Conservation (phyloP, 495 filamentous ascomycete genomes). For the Xylaria flabelliformis region DNA sequence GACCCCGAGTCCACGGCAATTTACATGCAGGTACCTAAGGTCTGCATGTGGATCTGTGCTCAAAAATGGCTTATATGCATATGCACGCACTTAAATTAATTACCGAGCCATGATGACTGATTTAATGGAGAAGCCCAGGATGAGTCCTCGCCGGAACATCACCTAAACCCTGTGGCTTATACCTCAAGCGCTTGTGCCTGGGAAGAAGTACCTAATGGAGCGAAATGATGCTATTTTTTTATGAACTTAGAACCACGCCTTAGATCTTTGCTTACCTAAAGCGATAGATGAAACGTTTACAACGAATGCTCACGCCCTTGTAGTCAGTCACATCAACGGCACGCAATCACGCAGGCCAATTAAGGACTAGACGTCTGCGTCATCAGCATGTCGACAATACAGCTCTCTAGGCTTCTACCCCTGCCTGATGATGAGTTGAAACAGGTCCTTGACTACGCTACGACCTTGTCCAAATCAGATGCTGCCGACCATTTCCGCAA, state of each 20-base stretch:
- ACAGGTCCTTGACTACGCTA: slow-evolving; percentile 81
- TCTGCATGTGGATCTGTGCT: background rate
- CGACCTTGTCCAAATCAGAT: slow-evolving; percentile 69
- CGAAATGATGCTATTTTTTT: background rate
- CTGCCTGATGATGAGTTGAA: slow-evolving; percentile 82
- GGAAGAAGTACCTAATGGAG: background rate
- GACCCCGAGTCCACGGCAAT: background rate
- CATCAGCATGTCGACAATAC: slow-evolving; percentile 62
- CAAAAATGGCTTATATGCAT: background rate
- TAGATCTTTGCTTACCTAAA: background rate
- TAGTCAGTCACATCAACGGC: background rate
- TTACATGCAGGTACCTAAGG: too few species aligned
- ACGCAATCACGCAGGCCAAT: background rate
- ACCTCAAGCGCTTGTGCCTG: too few species aligned
- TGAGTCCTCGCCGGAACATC: slow-evolving; percentile 21
- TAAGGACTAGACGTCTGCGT: background rate
- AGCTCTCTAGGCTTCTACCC: slow-evolving; percentile 78
- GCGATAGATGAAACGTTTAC: background rate
- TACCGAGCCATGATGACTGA: too few species aligned
- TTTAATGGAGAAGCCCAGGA: background rate
- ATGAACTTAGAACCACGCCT: background rate
- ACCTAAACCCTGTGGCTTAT: background rate
- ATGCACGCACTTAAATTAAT: background rate
- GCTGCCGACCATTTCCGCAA: slow-evolving; percentile 85
- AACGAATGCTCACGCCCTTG: background rate